Base-by-base conservation (phyloP, 345 rosid species). In the Eucalyptus marginata region DNA sequence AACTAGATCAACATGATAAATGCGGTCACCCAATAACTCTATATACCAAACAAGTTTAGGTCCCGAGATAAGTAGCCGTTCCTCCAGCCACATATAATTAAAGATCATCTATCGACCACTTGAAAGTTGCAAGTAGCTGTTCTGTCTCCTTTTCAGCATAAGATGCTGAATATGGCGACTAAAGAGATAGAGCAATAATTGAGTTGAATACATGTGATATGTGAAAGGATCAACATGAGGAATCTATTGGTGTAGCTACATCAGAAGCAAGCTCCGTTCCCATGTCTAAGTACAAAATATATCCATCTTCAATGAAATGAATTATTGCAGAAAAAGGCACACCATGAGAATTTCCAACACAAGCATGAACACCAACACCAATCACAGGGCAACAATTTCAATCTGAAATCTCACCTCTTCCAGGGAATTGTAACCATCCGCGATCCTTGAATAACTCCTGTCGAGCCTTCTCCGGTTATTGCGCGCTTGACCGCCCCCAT, bases 371-470 rank as follows among this genome's bases (percentile, higher is more conserved):
- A 56, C 24, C 49, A 51, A 14, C 7, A 47, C 29, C 47, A 52
- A 13, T 36, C 25, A 59, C 36, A 87, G 46, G 14, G 25, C 49
- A 79, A 88, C 13, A 66, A 36, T 76, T 76, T 76, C 83, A 76
- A 76, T 76, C 83, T 24, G 49, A 33, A 54, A 29, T 54, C 89
- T 92, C 87, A 97, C 99, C 97, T 97, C 97, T 13, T 95, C 97
- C 80, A 95, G 92, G 62, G 99, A 95, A 62, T 91, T 93, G 94
- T 91, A 97, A 80, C 95, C 87, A 90, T 97, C 99, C 3, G 97
- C 93, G 66, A 97, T 95, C 79, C 88, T 93, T 1, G 99, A 97
- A 88, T 91, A 96, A 93, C 91, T 95, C 80, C 96, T 93, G 25
- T 96, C 98, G 88, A 96, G 91, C 89, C 56, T 93, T 93, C 92